Evolutionary conservation across 257 asterid species (phyloP).

Genomic region (Lavandula angustifolia): DNA sequence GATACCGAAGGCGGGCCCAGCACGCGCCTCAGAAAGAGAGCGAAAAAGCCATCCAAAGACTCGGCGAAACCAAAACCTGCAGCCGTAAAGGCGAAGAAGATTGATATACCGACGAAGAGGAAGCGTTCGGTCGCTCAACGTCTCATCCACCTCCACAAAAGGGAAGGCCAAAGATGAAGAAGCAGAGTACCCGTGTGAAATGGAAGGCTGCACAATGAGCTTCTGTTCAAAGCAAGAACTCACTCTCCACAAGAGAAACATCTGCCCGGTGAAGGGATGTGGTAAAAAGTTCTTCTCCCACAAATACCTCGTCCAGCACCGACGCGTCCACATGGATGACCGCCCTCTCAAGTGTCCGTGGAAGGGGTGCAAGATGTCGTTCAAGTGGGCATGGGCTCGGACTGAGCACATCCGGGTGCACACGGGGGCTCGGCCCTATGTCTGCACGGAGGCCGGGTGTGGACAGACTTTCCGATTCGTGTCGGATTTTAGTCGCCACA

Average conservation of each 20-base stretch:
- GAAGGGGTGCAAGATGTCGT: conserved; percentile 99
- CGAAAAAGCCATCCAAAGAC: conserved; percentile 45
- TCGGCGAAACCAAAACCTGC: conserved; percentile 40
- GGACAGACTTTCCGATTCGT: conserved; percentile 96
- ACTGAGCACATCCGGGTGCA: conserved; percentile 97
- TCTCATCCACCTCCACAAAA: conserved; percentile 30
- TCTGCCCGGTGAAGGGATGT: conserved; percentile 92
- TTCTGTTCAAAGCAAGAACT: conserved; percentile 81
- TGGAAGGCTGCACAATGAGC: conserved; percentile 92
- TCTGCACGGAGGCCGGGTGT: conserved; percentile 79
- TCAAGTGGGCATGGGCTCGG: conserved; percentile 99
- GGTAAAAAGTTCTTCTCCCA: conserved; percentile 96
- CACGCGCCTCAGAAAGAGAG: conserved; percentile 81
- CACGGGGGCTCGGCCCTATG: conserved; percentile 94
- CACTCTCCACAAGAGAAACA: conserved; percentile 58
- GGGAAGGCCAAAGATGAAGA: conserved; percentile 53
- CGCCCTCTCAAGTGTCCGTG: conserved; percentile 99
- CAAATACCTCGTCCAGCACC: conserved; percentile 93
- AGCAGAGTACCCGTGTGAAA: conserved; percentile 66
- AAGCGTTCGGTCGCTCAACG: conserved; percentile 40
- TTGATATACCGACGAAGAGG: conserved; percentile 36
- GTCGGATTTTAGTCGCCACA: conserved; percentile 99
- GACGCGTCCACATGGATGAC: conserved; percentile 93
- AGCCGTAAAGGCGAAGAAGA: conserved; percentile 46
- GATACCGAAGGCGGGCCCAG: conserved; percentile 82